Percentiles rank a stretch among this genome's conserved stretches.
Conservation (phyloP, 2,329 filamentous ascomycete species). For the Colletotrichum tanaceti region DNA sequence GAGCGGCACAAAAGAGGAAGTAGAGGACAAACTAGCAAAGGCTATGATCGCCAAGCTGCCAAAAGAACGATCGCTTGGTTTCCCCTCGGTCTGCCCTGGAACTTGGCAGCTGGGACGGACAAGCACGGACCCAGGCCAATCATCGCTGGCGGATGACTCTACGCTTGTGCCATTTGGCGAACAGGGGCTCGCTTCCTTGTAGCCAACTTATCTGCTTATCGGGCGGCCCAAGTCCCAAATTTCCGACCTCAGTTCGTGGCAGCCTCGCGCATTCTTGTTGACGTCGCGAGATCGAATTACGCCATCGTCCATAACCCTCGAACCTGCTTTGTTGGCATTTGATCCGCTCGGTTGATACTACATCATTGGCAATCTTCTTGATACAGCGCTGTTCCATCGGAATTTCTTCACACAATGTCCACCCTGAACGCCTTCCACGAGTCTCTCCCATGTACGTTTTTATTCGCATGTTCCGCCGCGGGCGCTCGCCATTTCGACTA, state of each 20-base stretch:
- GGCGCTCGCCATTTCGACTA: constrained; percentile 7
- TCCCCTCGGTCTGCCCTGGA: neutral
- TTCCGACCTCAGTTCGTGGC: constrained; percentile 21
- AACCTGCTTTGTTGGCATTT: neutral
- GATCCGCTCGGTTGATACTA: neutral
- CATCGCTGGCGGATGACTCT: constrained; percentile 25
- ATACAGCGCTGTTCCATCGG: neutral
- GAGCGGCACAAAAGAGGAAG: neutral
- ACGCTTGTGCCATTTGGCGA: neutral
- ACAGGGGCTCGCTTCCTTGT: constrained; percentile 25
- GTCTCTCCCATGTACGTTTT: constrained; percentile 79
- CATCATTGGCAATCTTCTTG: neutral
- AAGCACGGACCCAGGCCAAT: constrained; percentile 14
- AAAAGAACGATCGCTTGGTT: constrained; percentile 18
- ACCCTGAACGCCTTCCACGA: constrained; percentile 69
- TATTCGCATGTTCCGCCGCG: constrained; percentile 36
- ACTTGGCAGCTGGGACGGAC: neutral
- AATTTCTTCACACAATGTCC: constrained; percentile 41
- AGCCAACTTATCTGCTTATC: constrained; percentile 36
- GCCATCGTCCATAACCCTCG: neutral
- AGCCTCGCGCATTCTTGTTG: constrained; percentile 2
- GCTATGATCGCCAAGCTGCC: neutral
- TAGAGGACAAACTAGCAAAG: neutral
- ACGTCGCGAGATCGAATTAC: constrained; percentile 1
- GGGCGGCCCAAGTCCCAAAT: constrained; percentile 30